A percentile compares a stretch with the other conserved stretches of the same genome.
phyloP scores from a whole-genome alignment of 2,329 filamentous ascomycete genomes.

The Anthostomella pinea region DNA sequence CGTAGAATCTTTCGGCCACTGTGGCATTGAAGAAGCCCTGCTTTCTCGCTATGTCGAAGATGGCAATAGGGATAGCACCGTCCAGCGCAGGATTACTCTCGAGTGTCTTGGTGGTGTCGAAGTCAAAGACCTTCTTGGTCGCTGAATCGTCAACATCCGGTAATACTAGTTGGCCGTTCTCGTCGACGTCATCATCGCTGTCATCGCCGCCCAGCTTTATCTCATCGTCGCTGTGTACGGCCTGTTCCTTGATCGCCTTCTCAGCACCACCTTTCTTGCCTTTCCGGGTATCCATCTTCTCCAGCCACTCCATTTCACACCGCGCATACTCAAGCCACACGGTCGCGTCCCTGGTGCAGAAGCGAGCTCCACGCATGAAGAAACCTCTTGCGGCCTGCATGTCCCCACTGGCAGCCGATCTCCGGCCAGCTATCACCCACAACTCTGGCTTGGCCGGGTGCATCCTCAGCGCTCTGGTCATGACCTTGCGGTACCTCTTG shows the following conservation, averaged over 20 bases:
- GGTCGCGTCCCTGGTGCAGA: slow-evolving; percentile 71
- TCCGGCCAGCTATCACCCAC: slow-evolving; percentile 82
- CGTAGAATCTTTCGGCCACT: slow-evolving; percentile 74
- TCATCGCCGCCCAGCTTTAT: slow-evolving; percentile 43
- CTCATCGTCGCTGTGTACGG: slow-evolving; percentile 44
- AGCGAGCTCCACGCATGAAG: slow-evolving; percentile 86
- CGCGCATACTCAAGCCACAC: slow-evolving; percentile 90
- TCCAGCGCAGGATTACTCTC: slow-evolving; percentile 78
- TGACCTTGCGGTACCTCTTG: slow-evolving; percentile 62
- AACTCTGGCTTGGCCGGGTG: slow-evolving; percentile 80
- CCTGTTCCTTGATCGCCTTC: slow-evolving; percentile 55
- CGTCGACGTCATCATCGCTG: slow-evolving; percentile 42
- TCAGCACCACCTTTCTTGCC: slow-evolving; percentile 40
- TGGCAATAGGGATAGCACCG: slow-evolving; percentile 89
- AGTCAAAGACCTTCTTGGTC: slow-evolving; percentile 44
- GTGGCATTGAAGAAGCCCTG: slow-evolving; percentile 66
- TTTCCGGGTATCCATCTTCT: slow-evolving; percentile 73
- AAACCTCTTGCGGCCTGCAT: slow-evolving; percentile 80
- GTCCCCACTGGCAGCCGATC: slow-evolving; percentile 76
- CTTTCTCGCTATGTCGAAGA: slow-evolving; percentile 83
- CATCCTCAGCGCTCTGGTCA: slow-evolving; percentile 72
- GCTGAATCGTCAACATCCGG: slow-evolving; percentile 43
- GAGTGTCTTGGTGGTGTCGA: slow-evolving; percentile 49
- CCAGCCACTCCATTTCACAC: slow-evolving; percentile 89
- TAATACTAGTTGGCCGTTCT: slow-evolving; percentile 38